phyloP scores from a whole-genome alignment of 495 filamentous ascomycete genomes.

The Penicillium atrosanguineum region DNA sequence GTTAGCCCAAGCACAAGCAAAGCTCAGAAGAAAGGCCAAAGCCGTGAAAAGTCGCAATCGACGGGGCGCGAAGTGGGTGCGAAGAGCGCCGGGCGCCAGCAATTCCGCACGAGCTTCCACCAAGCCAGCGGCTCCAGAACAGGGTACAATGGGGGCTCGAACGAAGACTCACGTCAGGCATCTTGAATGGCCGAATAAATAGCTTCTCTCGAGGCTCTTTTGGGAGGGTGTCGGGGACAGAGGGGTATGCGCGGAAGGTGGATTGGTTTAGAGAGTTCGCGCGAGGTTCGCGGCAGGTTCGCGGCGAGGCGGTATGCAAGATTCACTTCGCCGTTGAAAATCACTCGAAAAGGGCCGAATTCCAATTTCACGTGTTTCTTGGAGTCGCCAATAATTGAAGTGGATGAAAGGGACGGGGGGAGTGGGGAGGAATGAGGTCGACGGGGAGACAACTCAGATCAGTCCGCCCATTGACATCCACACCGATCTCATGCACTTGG shows the following conservation, averaged over 20 bases:
- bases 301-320: not conserved
- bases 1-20: not conserved
- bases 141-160: not conserved
- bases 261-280: not conserved
- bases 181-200: conserved; percentile 18
- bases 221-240: not conserved
- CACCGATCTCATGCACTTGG: not conserved
- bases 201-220: not conserved
- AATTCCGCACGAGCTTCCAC: not conserved
- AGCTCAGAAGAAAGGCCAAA: not conserved
- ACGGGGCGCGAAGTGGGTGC: not conserved
- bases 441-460: conserved; percentile 9
- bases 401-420: conserved; percentile 12
- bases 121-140: not conserved
- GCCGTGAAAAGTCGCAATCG: not conserved
- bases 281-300: not conserved
- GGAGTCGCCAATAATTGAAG: not conserved
- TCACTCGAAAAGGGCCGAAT: not conserved
- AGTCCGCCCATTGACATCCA: not conserved
- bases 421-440: conserved; percentile 20
- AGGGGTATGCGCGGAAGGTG: conserved; percentile 5
- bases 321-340: not conserved
- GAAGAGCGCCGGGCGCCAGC: not conserved
- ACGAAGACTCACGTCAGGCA: conserved; percentile 45
- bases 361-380: not conserved